Evolutionary conservation across 2,329 filamentous ascomycete genomes (phyloP).

Genomic region (Fusarium duplospermum): DNA sequence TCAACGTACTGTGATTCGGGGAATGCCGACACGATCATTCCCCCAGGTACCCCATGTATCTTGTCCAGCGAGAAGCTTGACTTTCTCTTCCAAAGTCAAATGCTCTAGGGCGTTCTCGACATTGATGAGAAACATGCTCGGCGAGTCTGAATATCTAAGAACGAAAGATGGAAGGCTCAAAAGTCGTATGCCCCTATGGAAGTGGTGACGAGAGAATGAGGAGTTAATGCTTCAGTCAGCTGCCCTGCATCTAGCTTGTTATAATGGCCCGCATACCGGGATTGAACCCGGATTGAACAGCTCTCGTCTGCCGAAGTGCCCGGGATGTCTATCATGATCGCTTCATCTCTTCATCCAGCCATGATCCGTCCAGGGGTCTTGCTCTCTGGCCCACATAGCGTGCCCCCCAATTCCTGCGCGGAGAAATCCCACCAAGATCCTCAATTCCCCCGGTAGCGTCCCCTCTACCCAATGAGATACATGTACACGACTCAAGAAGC

Average conservation of each 20-base stretch:
- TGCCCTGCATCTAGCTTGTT: background rate
- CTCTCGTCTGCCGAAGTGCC: background rate
- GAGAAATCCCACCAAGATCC: background rate
- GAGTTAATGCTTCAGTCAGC: background rate
- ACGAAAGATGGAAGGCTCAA: background rate
- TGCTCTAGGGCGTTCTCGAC: constrained; percentile 5
- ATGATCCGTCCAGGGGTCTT: background rate
- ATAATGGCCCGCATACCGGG: background rate
- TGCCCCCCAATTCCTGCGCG: background rate
- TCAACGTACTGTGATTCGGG: background rate
- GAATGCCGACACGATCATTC: constrained; percentile 3
- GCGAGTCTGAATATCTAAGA: background rate
- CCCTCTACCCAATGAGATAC: background rate
- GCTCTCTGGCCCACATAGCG: background rate
- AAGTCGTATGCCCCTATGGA: background rate
- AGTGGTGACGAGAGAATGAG: background rate
- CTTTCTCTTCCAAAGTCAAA: constrained; percentile 21
- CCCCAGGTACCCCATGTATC: constrained; percentile 13
- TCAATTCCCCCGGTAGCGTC: background rate
- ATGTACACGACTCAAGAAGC: background rate
- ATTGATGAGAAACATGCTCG: constrained; percentile 2
- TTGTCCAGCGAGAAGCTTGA: constrained; percentile 17
- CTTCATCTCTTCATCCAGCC: background rate
- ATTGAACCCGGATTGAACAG: background rate
- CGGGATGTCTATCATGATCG: background rate